Evolutionary conservation across 768 basidiomycete genomes (phyloP).

Genomic region (Cubamyces lactineus): DNA sequence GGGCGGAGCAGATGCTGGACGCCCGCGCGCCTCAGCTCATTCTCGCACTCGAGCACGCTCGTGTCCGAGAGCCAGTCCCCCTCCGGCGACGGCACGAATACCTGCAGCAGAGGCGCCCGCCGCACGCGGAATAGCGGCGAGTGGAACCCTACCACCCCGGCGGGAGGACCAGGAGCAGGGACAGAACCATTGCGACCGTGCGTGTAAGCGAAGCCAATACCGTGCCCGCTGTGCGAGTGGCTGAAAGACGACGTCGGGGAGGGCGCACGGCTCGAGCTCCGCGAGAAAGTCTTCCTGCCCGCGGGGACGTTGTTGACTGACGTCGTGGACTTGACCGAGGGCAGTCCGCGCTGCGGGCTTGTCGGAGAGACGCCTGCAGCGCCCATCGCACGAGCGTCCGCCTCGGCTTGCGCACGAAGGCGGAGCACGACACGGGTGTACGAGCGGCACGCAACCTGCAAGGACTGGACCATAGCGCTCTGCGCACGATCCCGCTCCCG

Average conservation of each 20-base stretch:
- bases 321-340: slow-evolving; percentile 4
- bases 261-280: slow-evolving; percentile 62
- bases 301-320: slow-evolving; percentile 19
- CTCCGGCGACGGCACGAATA: slow-evolving; percentile 85
- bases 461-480: slow-evolving; percentile 48
- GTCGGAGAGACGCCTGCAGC: slow-evolving; percentile 2
- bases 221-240: slow-evolving; percentile 40
- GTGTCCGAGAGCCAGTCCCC: slow-evolving; percentile 86
- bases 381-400: slow-evolving; percentile 40
- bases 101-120: slow-evolving; percentile 76
- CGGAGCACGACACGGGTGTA: slow-evolving; percentile 83
- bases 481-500: slow-evolving; percentile 39
- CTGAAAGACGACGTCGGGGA: slow-evolving; percentile 61
- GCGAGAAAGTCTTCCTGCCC: slow-evolving; percentile 36
- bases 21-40: slow-evolving; percentile 72
- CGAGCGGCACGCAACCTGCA: slow-evolving; percentile 68
- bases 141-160: slow-evolving; percentile 43
- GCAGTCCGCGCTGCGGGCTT: slow-evolving; percentile 16
- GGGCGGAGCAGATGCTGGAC: slow-evolving; percentile 63
- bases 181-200: background rate
- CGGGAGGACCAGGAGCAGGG: slow-evolving; percentile 12
- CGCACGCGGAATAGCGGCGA: slow-evolving; percentile 73
- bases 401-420: slow-evolving; percentile 79
- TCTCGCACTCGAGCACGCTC: slow-evolving; percentile 81
- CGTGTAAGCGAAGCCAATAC: slow-evolving; percentile 11